These are phyloP conservation scores for Alloteropsis semialata DNA, from an alignment of 176 grass and related monocot species.

Conservation along the genomic window DNA sequence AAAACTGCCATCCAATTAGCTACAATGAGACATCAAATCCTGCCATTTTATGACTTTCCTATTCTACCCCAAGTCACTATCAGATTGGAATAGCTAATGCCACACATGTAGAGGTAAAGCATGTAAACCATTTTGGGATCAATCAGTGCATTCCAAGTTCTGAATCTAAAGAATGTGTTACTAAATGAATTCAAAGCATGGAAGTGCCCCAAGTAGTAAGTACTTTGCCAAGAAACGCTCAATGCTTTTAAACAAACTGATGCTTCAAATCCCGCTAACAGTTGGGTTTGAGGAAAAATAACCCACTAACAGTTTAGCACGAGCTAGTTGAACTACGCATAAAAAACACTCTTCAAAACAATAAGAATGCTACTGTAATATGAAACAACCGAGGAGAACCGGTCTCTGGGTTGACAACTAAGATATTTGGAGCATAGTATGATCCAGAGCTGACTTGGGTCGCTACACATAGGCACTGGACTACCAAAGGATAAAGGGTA, in stretches of 20 bases:
- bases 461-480: neutral
- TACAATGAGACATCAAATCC: neutral
- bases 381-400: neutral
- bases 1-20: neutral
- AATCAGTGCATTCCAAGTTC: slow-evolving; percentile 4
- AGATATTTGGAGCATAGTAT: neutral
- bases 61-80: neutral
- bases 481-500: neutral
- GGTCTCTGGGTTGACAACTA: neutral
- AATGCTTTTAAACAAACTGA: neutral
- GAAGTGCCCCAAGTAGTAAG: neutral
- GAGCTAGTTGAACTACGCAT: neutral
- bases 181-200: neutral
- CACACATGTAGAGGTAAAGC: slow-evolving; percentile 7
- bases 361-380: neutral
- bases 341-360: neutral
- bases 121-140: neutral
- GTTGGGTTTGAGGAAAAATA: neutral
- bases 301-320: neutral
- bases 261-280: neutral
- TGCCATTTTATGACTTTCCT: neutral
- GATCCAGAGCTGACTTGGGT: neutral
- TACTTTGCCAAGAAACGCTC: neutral
- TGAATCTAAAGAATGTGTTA: neutral
- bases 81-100: slow-evolving; percentile 7